A percentile compares a stretch with the other conserved stretches of the same genome.
phyloP scores from a whole-genome alignment of 352 stramenopile species.

The Blastocystis sp. region DNA sequence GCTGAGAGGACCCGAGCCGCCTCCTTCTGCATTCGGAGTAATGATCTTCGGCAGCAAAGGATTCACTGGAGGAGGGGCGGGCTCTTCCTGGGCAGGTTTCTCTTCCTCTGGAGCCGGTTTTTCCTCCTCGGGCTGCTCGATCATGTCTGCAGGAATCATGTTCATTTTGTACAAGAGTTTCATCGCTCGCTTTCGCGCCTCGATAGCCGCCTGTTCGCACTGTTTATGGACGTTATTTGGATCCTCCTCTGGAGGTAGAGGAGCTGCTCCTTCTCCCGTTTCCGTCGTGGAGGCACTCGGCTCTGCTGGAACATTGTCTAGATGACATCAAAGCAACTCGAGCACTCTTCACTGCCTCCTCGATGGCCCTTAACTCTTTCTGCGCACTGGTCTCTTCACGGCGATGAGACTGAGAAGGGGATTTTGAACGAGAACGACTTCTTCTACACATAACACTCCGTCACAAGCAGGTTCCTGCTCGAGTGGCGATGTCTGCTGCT shows the following conservation, averaged over 20 bases:
- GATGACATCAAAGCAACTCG: background rate
- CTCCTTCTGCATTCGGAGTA: constrained; percentile 10
- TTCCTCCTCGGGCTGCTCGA: background rate
- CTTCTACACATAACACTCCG: background rate
- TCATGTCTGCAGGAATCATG: background rate
- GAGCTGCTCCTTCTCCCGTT: background rate
- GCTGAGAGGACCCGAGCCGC: background rate
- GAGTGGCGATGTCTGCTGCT: constrained; percentile 9
- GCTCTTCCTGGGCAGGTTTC: background rate
- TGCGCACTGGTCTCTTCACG: background rate
- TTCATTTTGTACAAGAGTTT: background rate
- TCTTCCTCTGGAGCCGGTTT: background rate
- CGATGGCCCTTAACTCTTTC: background rate
- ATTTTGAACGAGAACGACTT: background rate
- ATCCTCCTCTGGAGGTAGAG: background rate
- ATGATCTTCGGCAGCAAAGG: background rate
- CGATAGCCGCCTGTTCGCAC: constrained; percentile 16
- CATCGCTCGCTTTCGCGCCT: constrained; percentile 5
- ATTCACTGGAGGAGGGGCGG: background rate
- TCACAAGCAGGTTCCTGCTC: background rate
- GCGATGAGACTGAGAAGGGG: background rate
- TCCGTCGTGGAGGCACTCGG: background rate
- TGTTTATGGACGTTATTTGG: constrained; percentile 53
- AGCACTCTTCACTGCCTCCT: background rate
- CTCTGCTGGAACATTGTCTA: background rate